A percentile compares a stretch with the other conserved stretches of the same genome.
These are phyloP conservation scores for Clathrospora elynae DNA, from an alignment of 2,329 filamentous ascomycete species.

Conservation along the genomic window DNA sequence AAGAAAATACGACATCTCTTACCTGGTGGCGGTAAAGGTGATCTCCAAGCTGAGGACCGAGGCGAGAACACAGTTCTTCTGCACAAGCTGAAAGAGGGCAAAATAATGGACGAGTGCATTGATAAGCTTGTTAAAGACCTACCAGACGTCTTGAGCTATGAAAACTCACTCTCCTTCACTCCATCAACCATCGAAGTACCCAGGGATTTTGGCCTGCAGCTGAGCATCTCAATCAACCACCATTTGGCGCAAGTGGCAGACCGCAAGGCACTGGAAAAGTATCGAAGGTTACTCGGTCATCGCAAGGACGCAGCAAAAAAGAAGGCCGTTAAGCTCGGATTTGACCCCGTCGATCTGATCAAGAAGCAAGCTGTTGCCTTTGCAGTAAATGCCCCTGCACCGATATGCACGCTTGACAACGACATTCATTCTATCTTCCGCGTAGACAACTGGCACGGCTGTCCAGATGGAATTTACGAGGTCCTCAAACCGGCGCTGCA, in stretches of 20 bases:
- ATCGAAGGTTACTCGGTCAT: slow-evolving; percentile 45
- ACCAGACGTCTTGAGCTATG: slow-evolving; percentile 44
- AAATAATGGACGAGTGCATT: slow-evolving; percentile 46
- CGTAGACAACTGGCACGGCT: slow-evolving; percentile 48
- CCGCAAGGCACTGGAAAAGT: slow-evolving; percentile 46
- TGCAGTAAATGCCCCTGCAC: slow-evolving; percentile 22
- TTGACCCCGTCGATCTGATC: slow-evolving; percentile 48
- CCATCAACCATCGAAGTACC: slow-evolving; percentile 48
- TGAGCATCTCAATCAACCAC: slow-evolving; percentile 48
- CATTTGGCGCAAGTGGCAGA: slow-evolving; percentile 47
- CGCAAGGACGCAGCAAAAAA: slow-evolving; percentile 40
- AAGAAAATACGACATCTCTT: slow-evolving; percentile 41
- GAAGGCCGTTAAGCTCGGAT: slow-evolving; percentile 43
- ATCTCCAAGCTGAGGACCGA: slow-evolving; percentile 26
- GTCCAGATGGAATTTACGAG: slow-evolving; percentile 46
- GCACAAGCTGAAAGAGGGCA: slow-evolving; percentile 45
- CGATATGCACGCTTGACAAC: slow-evolving; percentile 41
- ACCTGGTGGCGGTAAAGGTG: slow-evolving; percentile 33
- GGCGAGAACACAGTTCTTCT: slow-evolving; percentile 39
- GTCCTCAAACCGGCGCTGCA: slow-evolving; percentile 46
- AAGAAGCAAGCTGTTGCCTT: slow-evolving; percentile 48
- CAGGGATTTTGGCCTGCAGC: slow-evolving; percentile 45
- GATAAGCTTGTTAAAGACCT: slow-evolving; percentile 45
- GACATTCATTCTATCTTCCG: slow-evolving; percentile 47
- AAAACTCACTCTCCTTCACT: slow-evolving; percentile 42